Percentiles rank a stretch among this genome's conserved stretches.
Conservation (phyloP, 495 filamentous ascomycete species). For the Lophium mytilinum region DNA sequence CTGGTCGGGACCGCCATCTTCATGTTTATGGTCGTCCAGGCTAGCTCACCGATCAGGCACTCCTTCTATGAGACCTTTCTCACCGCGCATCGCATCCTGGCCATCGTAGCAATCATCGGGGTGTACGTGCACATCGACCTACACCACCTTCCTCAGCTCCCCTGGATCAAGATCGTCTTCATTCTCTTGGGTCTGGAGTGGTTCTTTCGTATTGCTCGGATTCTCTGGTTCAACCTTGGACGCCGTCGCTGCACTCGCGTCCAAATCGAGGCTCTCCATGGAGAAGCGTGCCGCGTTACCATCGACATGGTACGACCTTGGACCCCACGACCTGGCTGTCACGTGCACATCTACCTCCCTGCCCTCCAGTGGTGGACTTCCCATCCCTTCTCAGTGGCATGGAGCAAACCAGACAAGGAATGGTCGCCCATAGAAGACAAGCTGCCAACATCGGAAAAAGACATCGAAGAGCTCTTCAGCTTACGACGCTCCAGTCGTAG, state of each 20-base stretch:
- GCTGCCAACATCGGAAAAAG: slow-evolving; percentile 20
- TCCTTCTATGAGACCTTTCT: slow-evolving; percentile 54
- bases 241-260: slow-evolving; percentile 35
- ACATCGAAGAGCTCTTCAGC: slow-evolving; percentile 32
- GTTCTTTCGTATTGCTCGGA: slow-evolving; percentile 22
- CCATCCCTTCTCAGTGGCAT: slow-evolving; percentile 53
- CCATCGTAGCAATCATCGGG: slow-evolving; percentile 41
- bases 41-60: slow-evolving; percentile 46
- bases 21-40: slow-evolving; percentile 42
- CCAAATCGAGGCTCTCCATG: slow-evolving; percentile 45
- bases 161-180: slow-evolving; percentile 31
- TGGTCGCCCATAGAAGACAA: slow-evolving; percentile 5
- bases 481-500: slow-evolving; percentile 34
- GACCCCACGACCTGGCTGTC: slow-evolving; percentile 44
- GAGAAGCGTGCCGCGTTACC: slow-evolving; percentile 43
- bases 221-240: slow-evolving; percentile 30
- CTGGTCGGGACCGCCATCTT: slow-evolving; percentile 39
- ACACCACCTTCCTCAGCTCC: slow-evolving; percentile 34
- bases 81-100: slow-evolving; percentile 45
- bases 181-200: slow-evolving; percentile 29
- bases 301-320: slow-evolving; percentile 43
- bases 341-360: slow-evolving; percentile 51
- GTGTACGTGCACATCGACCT: slow-evolving; percentile 48
- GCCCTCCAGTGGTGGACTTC: slow-evolving; percentile 44
- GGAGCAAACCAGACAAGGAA: slow-evolving; percentile 31